phyloP scores from a whole-genome alignment of 1,284 basidiomycete genomes.

The Lentinula novae-zelandiae region DNA sequence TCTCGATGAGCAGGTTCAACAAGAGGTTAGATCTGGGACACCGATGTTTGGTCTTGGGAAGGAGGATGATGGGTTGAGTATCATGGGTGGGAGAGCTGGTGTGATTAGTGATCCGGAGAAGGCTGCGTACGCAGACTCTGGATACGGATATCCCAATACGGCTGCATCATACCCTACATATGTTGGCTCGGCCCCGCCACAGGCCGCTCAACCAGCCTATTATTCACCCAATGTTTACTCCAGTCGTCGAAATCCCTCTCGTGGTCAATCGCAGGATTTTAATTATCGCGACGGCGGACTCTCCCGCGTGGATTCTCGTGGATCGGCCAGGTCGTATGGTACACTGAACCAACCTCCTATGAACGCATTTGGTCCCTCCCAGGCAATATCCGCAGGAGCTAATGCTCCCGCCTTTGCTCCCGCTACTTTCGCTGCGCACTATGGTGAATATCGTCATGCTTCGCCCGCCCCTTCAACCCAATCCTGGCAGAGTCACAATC shows the following conservation, averaged over 20 bases:
- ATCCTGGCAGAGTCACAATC: not conserved
- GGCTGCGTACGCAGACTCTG: not conserved
- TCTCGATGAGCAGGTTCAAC: conserved; percentile 37
- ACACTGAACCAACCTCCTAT: not conserved
- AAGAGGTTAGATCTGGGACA: conserved; percentile 45
- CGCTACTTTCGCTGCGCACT: not conserved
- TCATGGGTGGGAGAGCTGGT: not conserved
- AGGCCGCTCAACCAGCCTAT: not conserved
- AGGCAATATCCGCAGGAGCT: not conserved
- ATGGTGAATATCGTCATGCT: not conserved
- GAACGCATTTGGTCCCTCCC: not conserved
- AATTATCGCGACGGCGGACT: not conserved
- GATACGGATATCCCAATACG: not conserved
- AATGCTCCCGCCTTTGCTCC: not conserved
- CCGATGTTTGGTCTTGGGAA: conserved; percentile 2
- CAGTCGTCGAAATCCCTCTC: not conserved
- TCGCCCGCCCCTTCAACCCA: not conserved
- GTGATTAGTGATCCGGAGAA: not conserved
- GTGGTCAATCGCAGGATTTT: not conserved
- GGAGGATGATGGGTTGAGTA: not conserved
- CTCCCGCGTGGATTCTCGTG: not conserved
- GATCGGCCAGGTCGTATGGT: not conserved
- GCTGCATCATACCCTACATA: not conserved
- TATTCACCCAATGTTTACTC: not conserved
- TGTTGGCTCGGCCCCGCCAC: not conserved